phyloP scores from a whole-genome alignment of 257 asterid genomes.

The Thymus quinquecostatus region DNA sequence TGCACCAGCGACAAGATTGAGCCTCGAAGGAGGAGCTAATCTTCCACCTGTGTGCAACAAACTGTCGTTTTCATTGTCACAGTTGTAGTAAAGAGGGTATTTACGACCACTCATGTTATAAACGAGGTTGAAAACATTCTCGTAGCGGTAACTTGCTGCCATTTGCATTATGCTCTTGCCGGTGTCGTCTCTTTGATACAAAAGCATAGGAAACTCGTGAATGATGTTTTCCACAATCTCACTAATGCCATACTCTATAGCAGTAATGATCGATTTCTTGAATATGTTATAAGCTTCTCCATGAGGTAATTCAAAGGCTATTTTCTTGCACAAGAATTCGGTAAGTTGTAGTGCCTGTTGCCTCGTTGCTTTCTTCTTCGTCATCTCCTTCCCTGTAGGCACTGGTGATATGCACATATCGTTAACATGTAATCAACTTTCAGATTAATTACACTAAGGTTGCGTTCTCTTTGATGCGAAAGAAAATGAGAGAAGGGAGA shows the following conservation, averaged over 20 bases:
- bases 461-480: too few relatives aligned
- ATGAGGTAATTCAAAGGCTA: neutral
- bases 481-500: too few relatives aligned
- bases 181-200: neutral
- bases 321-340: slow-evolving; percentile 1
- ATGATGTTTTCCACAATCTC: slow-evolving; percentile 31
- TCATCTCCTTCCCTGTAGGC: neutral
- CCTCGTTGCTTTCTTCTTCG: neutral
- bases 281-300: neutral
- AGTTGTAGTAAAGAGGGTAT: neutral
- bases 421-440: too few relatives aligned
- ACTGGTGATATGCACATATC: neutral
- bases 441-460: neutral
- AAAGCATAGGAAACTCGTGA: neutral
- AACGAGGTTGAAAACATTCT: slow-evolving; percentile 24
- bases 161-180: neutral
- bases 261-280: neutral
- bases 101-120: neutral
- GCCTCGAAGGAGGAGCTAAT: slow-evolving; percentile 16
- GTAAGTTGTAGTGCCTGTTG: slow-evolving; percentile 1
- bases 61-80: neutral
- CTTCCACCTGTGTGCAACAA: slow-evolving; percentile 6
- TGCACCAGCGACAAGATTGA: slow-evolving; percentile 19
- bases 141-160: slow-evolving; percentile 25
- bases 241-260: neutral